phyloP scores from a whole-genome alignment of 164 flowering plant species.

The Chloranthus sessilifolius region DNA sequence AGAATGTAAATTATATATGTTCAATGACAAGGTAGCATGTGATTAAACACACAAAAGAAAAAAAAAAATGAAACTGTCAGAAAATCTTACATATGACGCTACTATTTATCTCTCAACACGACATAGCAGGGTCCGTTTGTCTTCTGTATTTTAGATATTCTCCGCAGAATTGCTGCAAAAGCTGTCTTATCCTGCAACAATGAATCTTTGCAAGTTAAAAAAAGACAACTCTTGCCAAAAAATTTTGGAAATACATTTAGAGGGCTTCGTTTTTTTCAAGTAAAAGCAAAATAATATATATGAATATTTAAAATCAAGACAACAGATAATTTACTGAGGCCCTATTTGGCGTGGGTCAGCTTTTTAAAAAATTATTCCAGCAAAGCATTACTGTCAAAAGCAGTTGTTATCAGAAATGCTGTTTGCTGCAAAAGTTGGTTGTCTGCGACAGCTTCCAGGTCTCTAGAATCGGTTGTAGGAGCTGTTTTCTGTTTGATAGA shows the following conservation, averaged over 20 bases:
- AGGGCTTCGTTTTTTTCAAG: background rate
- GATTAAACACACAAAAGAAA: too few relatives aligned
- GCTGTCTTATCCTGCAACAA: slow-evolving; percentile 71
- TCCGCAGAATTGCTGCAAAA: slow-evolving; percentile 66
- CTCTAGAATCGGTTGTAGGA: too few relatives aligned
- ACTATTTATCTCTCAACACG: slow-evolving; percentile 52
- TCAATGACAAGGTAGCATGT: too few relatives aligned
- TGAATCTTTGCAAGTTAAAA: background rate
- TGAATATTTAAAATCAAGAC: background rate
- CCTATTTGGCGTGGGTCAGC: too few relatives aligned
- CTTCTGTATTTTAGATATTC: slow-evolving; percentile 85
- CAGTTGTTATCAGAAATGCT: background rate
- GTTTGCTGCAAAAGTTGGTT: too few relatives aligned
- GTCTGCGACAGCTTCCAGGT: too few relatives aligned
- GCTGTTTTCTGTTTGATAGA: too few relatives aligned
- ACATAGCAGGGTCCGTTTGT: slow-evolving; percentile 56
- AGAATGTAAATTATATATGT: too few relatives aligned
- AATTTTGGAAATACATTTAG: background rate
- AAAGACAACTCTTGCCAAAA: background rate
- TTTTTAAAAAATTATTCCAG: too few relatives aligned
- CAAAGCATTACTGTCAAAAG: background rate
- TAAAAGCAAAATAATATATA: background rate
- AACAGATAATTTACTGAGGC: background rate
- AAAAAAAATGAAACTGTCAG: background rate
- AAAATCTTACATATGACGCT: slow-evolving; percentile 1